Evolutionary conservation across 2,329 filamentous ascomycete genomes (phyloP), one percentile per base, ranked within the genome.

Genomic region (Pseudocercospora cruenta): DNA sequence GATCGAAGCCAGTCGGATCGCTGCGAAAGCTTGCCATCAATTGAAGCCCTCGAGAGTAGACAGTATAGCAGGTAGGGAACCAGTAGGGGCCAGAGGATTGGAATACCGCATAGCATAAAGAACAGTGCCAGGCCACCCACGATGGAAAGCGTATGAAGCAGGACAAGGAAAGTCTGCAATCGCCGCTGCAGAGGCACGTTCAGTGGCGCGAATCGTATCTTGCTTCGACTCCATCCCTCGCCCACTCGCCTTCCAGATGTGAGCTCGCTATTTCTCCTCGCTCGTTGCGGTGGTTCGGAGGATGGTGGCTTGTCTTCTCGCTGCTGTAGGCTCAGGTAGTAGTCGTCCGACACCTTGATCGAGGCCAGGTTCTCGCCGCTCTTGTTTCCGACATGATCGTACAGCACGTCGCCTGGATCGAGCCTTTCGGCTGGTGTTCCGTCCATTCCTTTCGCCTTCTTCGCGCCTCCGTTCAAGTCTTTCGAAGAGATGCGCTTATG

Each of bases 101-200:
- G 95, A 64, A 96, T 94, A 63, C 92, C 91, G 80, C 93, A 96
- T 36, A 94, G 87, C 75, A 96, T 91, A 83, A 96, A 97, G 83
- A 98, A 98, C 65, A 90, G 78, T 4, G 92, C 91, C 4, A 96
- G 85, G 54, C 78, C 72, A 39, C 79, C 78, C 36, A 78, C 81
- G 65, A 84, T 83, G 69, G 78, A 80, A 28, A 85, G 78, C 19
- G 82, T 84, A 73, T 85, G 83, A 62, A 81, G 71, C 39, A 85
- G 79, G 24, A 85, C 82, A 69, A 82, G 78, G 55, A 79, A 73
- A 1, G 82, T 85, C 68, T 85, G 83, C 5, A 85, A 78, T 24
- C 83, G 80, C 60, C 83, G 80, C 68, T 84, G 81, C 4, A 85
- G 73, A 4, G 83, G 72, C 3, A 94, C 87, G 43, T 93, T 86